Percentiles rank a stretch among this genome's conserved stretches.
Conservation (phyloP, 208 protist species). For the Trypanosoma scelopori region DNA sequence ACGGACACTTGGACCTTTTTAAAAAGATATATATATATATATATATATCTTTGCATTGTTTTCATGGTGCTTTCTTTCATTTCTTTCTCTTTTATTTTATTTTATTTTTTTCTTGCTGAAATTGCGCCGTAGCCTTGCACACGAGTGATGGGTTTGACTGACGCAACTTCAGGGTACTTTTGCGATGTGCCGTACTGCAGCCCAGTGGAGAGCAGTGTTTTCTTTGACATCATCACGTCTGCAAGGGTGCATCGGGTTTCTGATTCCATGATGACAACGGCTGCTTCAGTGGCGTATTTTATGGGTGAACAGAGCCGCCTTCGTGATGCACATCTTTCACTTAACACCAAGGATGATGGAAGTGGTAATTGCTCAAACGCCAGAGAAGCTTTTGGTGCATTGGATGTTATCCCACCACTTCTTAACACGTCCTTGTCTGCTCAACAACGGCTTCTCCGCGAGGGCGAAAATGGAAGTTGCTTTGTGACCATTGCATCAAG, state of each 20-base stretch:
- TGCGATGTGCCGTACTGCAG: conserved; percentile 69
- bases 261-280: conserved; percentile 46
- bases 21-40: too few relatives aligned
- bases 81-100: too few relatives aligned
- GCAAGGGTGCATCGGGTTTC: conserved; percentile 55
- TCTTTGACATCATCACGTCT: conserved; percentile 53
- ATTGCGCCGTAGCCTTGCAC: too few relatives aligned
- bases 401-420: conserved; percentile 20
- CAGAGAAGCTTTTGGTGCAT: not conserved
- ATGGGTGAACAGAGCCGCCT: conserved; percentile 21
- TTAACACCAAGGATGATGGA: not conserved
- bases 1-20: too few relatives aligned
- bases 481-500: conserved; percentile 21
- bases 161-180: conserved; percentile 55
- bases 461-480: conserved; percentile 2
- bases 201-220: conserved; percentile 58
- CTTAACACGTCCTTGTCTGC: not conserved
- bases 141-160: conserved; percentile 27
- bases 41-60: too few relatives aligned
- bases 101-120: too few relatives aligned
- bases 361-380: not conserved
- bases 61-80: too few relatives aligned
- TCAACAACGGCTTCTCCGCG: conserved; percentile 4
- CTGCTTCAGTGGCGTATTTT: conserved; percentile 48
- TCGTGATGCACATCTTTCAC: not conserved